A percentile compares a stretch with the other conserved stretches of the same genome.
Evolutionary conservation across 179 eudicot genomes (phyloP).

Genomic region (Monotropa hypopitys): DNA sequence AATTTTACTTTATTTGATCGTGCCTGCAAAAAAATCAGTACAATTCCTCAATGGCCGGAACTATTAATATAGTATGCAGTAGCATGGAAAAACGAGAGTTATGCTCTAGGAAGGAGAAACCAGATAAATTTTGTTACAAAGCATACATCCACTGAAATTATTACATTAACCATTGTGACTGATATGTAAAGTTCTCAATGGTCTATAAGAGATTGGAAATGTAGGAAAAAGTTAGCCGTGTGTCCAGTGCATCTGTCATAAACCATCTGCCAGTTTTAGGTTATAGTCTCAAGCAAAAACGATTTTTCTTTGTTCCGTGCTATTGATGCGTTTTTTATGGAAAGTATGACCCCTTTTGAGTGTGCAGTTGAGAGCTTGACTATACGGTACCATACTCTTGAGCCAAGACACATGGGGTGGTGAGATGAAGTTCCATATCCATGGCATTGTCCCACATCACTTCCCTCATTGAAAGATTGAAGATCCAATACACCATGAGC

Average conservation of each 20-base stretch:
- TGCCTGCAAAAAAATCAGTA: constrained; percentile 38
- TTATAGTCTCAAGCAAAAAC: not conserved
- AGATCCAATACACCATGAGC: too few species aligned
- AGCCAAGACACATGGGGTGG: not conserved
- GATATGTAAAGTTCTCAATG: not conserved
- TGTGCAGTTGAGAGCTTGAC: not conserved
- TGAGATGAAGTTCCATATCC: not conserved
- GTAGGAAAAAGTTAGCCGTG: not conserved
- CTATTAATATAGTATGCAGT: not conserved
- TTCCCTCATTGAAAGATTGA: too few species aligned
- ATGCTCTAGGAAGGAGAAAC: not conserved
- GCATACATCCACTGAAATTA: not conserved
- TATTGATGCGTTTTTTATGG: not conserved
- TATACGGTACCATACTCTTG: not conserved
- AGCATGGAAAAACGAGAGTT: not conserved
- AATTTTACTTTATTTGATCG: constrained; percentile 64
- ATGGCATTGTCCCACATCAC: not conserved
- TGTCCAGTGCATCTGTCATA: not conserved
- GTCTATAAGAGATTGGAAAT: not conserved
- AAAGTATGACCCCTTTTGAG: not conserved
- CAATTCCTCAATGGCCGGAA: not conserved
- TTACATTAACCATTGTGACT: not conserved
- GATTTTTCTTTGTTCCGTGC: not conserved
- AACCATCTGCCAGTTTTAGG: not conserved
- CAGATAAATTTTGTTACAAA: not conserved